phyloP scores from a whole-genome alignment of 2,329 filamentous ascomycete species.

The Microdochium bolleyi region DNA sequence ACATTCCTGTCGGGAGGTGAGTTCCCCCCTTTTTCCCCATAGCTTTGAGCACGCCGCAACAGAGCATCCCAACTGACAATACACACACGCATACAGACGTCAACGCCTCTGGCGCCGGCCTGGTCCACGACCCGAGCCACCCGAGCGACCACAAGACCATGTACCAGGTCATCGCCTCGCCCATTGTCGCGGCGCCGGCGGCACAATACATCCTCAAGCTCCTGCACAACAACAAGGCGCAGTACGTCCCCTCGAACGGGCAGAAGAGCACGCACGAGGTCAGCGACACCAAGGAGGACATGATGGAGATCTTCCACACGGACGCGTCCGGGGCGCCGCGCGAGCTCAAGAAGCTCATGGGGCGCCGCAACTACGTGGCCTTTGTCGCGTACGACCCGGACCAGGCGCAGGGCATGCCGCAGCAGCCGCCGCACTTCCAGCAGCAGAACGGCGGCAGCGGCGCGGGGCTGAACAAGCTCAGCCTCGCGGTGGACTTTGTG shows the following conservation, averaged over 20 bases:
- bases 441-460: constrained; percentile 12
- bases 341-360: constrained; percentile 90
- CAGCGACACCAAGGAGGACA: constrained; percentile 96
- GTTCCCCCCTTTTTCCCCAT: constrained; percentile 13
- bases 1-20: constrained; percentile 86
- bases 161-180: constrained; percentile 94
- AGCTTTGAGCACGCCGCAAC: too few relatives aligned
- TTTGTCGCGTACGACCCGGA: constrained; percentile 94
- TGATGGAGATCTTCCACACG: constrained; percentile 99
- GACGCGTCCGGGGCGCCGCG: constrained; percentile 78
- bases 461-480: constrained; percentile 55
- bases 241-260: constrained; percentile 88
- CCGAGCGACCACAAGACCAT: constrained; percentile 96
- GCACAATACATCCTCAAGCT: constrained; percentile 83
- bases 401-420: constrained; percentile 37
- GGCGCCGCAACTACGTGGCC: constrained; percentile 82
- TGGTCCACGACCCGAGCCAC: constrained; percentile 88
- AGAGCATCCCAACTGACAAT: constrained; percentile 15
- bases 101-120: constrained; percentile 82
- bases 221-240: constrained; percentile 87
- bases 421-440: constrained; percentile 18
- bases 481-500: constrained; percentile 90
- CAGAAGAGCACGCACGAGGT: constrained; percentile 61
- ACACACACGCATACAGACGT: constrained; percentile 46
- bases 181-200: constrained; percentile 84